phyloP scores from a whole-genome alignment of 257 asterid genomes.

The Thymus quinquecostatus region DNA sequence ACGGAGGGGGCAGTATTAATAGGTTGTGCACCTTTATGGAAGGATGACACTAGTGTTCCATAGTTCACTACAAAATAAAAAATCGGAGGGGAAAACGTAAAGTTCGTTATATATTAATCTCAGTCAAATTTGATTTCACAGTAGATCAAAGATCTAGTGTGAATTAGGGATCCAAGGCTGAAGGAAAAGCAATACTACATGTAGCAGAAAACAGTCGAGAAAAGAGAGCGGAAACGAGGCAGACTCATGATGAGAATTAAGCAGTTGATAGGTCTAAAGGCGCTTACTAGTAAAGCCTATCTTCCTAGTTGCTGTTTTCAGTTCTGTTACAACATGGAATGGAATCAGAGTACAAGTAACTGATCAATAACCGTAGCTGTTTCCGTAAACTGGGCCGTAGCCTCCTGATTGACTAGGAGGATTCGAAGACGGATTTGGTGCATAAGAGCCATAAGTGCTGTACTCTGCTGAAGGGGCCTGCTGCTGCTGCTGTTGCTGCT shows the following conservation, averaged over 20 bases:
- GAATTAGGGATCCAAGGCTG: neutral
- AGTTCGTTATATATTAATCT: neutral
- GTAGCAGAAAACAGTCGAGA: neutral
- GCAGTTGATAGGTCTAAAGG: no score
- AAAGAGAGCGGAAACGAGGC: neutral
- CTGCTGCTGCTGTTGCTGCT: no score
- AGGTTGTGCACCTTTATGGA: no score
- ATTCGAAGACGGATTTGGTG: constrained; percentile 58
- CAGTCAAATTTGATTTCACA: neutral
- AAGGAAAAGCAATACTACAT: neutral
- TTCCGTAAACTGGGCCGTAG: constrained; percentile 71
- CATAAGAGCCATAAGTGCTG: constrained; percentile 61
- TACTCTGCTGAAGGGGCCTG: constrained; percentile 59
- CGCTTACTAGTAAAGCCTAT: constrained; percentile 15
- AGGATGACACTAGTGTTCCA: no score
- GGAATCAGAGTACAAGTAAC: neutral
- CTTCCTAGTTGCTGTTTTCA: neutral
- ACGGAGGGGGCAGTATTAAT: no score
- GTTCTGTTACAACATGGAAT: constrained; percentile 27
- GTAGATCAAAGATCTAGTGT: neutral
- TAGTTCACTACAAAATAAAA: no score
- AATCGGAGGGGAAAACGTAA: no score
- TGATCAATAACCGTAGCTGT: constrained; percentile 72
- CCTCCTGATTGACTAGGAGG: constrained; percentile 66
- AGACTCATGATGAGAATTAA: no score